Evolutionary conservation across 768 basidiomycete genomes (phyloP).

Genomic region (Naganishia friedmannii): DNA sequence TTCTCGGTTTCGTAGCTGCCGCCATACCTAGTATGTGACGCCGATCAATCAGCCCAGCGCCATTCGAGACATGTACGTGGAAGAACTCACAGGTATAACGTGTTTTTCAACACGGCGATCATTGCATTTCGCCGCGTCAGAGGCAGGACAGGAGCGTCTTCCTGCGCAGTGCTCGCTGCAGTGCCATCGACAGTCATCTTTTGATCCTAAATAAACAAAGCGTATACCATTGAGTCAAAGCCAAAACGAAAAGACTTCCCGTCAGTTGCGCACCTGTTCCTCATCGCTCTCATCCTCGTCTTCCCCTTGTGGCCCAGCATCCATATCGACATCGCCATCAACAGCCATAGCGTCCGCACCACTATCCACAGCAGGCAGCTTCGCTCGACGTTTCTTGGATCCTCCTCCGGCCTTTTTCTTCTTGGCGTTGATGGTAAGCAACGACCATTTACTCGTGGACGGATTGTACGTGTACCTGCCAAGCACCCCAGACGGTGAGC

Average conservation of each 20-base stretch:
- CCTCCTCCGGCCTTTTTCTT: constrained; percentile 57
- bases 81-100: constrained; percentile 70
- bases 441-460: constrained; percentile 63
- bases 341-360: constrained; percentile 29
- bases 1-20: constrained; percentile 81
- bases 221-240: neutral
- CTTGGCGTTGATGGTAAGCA: constrained; percentile 72
- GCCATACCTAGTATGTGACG: constrained; percentile 61
- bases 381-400: constrained; percentile 57
- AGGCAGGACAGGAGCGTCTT: constrained; percentile 54
- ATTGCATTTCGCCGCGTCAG: constrained; percentile 80
- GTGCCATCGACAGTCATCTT: constrained; percentile 3
- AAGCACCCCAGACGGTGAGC: too few relatives aligned
- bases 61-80: constrained; percentile 12
- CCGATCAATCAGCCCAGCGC: neutral
- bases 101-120: constrained; percentile 78
- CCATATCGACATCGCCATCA: constrained; percentile 51
- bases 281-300: constrained; percentile 50
- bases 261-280: neutral
- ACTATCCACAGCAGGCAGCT: constrained; percentile 28
- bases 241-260: too few relatives aligned
- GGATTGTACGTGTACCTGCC: constrained; percentile 74
- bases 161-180: constrained; percentile 40
- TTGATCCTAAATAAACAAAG: neutral
- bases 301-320: constrained; percentile 52